Evolutionary conservation across 1,284 basidiomycete species (phyloP).

Genomic region (Mycosarcoma mackinlayi): DNA sequence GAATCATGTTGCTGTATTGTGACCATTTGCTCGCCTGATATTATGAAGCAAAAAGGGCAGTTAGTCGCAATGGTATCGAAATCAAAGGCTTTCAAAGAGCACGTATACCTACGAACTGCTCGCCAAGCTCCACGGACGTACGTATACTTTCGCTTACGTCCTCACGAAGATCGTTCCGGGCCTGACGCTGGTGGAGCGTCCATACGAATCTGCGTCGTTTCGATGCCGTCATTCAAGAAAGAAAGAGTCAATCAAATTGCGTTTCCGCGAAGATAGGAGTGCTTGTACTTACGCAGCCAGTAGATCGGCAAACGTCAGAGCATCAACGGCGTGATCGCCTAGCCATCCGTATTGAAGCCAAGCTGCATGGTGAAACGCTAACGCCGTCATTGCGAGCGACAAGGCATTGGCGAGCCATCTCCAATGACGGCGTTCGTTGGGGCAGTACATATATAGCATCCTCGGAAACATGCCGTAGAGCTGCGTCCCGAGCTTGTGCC

Average conservation of each 20-base stretch:
- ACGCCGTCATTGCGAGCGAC: slow-evolving; percentile 15
- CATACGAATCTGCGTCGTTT: slow-evolving; percentile 24
- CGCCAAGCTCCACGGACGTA: slow-evolving; percentile 17
- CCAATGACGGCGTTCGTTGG: slow-evolving; percentile 11
- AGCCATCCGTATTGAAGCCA: slow-evolving; percentile 26
- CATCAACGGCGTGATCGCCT: slow-evolving; percentile 31
- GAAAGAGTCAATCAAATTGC: no score
- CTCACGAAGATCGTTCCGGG: not conserved
- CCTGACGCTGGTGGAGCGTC: slow-evolving; percentile 9
- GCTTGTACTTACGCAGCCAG: slow-evolving; percentile 25
- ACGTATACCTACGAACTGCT: slow-evolving; percentile 16
- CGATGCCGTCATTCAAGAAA: not conserved
- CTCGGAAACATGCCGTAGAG: slow-evolving; percentile 38
- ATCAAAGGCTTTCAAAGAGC: not conserved
- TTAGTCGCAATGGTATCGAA: not conserved
- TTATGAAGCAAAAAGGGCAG: not conserved
- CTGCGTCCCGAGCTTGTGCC: slow-evolving; percentile 27
- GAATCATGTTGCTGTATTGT: slow-evolving; percentile 9
- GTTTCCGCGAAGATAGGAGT: no score
- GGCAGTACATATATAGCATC: slow-evolving; percentile 19
- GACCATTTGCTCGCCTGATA: slow-evolving; percentile 24
- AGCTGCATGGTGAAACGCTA: slow-evolving; percentile 17
- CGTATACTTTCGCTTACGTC: slow-evolving; percentile 6
- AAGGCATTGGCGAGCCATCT: slow-evolving; percentile 25
- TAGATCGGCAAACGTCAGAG: slow-evolving; percentile 19